Conservation (phyloP, 768 basidiomycete genomes). For the Dacryopinax primogenitus region DNA sequence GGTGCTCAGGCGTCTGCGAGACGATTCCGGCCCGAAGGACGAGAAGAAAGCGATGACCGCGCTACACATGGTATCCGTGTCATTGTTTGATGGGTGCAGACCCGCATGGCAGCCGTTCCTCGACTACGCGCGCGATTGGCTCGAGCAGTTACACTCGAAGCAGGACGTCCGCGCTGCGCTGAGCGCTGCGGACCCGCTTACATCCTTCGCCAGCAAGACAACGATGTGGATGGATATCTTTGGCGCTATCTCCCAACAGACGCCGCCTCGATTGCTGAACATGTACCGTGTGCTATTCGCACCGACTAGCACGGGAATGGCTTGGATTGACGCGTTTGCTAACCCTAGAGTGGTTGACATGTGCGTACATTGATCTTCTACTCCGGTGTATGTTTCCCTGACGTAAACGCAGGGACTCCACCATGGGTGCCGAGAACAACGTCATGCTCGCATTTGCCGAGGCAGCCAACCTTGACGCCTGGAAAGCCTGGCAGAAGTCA, state of each 20-base stretch:
- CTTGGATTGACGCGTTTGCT: neutral
- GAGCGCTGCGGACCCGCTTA: neutral
- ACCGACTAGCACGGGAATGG: constrained; percentile 1
- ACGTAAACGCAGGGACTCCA: constrained; percentile 42
- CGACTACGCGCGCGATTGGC: constrained; percentile 62
- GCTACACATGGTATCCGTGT: constrained; percentile 60
- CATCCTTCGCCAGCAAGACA: neutral
- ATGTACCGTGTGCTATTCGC: neutral
- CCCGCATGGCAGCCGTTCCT: constrained; percentile 61
- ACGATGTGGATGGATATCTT: constrained; percentile 51
- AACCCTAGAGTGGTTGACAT: neutral
- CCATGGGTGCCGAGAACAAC: constrained; percentile 70
- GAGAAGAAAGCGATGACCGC: constrained; percentile 57
- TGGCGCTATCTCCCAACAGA: neutral
- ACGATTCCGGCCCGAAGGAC: neutral
- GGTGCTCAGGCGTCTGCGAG: neutral
- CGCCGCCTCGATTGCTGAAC: neutral
- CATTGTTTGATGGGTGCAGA: constrained; percentile 52
- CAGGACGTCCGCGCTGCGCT: neutral
- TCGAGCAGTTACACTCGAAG: constrained; percentile 22
- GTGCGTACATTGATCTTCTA: neutral
- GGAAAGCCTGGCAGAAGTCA: constrained; percentile 54
- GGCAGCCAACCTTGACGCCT: constrained; percentile 52
- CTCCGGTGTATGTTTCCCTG: neutral
- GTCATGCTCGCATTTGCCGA: constrained; percentile 65